Conservation (phyloP, 2,329 filamentous ascomycete genomes). For the Ilyonectria robusta region DNA sequence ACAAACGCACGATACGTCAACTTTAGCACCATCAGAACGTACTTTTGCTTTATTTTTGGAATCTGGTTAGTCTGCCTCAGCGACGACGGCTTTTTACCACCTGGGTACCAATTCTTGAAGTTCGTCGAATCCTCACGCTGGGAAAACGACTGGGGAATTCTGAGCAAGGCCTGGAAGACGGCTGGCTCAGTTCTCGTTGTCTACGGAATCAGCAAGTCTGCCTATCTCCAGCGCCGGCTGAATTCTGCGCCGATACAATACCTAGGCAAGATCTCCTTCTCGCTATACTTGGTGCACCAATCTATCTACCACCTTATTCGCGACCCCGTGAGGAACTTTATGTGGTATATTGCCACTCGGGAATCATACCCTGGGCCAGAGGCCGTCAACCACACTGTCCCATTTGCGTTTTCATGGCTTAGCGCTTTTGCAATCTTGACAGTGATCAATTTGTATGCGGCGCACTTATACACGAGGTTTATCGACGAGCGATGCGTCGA, state of each 20-base stretch:
- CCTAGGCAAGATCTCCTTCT: constrained; percentile 29
- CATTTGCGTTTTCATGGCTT: constrained; percentile 29
- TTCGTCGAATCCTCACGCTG: constrained; percentile 24
- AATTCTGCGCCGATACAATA: constrained; percentile 27
- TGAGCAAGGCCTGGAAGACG: constrained; percentile 32
- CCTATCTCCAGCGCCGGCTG: constrained; percentile 21
- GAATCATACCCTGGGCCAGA: constrained; percentile 21
- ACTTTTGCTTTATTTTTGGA: constrained; percentile 21
- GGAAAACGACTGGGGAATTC: constrained; percentile 27
- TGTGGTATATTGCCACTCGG: constrained; percentile 24
- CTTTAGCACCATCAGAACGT: constrained; percentile 14
- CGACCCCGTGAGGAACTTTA: constrained; percentile 16
- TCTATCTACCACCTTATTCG: constrained; percentile 29
- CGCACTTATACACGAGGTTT: constrained; percentile 24
- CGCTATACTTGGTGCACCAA: constrained; percentile 30
- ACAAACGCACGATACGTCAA: constrained; percentile 8
- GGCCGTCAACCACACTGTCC: constrained; percentile 12
- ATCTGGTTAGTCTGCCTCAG: constrained; percentile 30
- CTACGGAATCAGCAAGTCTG: constrained; percentile 28
- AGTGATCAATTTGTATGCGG: constrained; percentile 25
- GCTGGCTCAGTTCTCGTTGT: constrained; percentile 26
- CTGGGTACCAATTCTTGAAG: constrained; percentile 26
- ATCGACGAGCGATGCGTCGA: constrained; percentile 27
- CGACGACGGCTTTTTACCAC: constrained; percentile 24
- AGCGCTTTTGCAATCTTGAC: constrained; percentile 19